Conservation (phyloP, 1,284 basidiomycete species). For the Irpex rosettiformis region DNA sequence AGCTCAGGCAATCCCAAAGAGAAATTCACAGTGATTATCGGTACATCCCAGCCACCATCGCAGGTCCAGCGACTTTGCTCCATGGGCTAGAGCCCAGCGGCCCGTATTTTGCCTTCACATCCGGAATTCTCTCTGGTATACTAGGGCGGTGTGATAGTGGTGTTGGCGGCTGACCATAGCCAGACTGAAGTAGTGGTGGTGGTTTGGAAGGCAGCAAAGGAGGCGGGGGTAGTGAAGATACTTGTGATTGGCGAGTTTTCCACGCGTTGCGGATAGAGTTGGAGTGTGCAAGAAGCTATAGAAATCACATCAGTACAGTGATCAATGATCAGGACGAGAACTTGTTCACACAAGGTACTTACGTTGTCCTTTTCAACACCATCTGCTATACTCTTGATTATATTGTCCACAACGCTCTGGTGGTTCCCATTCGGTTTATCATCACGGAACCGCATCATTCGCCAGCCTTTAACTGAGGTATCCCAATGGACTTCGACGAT, state of each 20-base stretch:
- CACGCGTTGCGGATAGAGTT: slow-evolving; percentile 61
- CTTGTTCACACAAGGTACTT: slow-evolving; percentile 24
- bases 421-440: slow-evolving; percentile 93
- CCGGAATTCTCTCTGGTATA: slow-evolving; percentile 10
- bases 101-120: slow-evolving; percentile 53
- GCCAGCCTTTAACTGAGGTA: slow-evolving; percentile 62
- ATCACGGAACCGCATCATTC: slow-evolving; percentile 87
- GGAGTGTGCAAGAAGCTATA: slow-evolving; percentile 60
- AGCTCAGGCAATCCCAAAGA: too few species aligned
- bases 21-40: too few species aligned
- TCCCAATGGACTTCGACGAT: slow-evolving; percentile 96
- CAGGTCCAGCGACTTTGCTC: slow-evolving; percentile 72
- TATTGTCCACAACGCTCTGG: slow-evolving; percentile 76
- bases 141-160: neutral
- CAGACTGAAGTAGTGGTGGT: slow-evolving; percentile 5
- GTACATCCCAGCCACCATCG: slow-evolving; percentile 31
- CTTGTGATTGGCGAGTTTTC: slow-evolving; percentile 56
- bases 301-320: slow-evolving; percentile 1
- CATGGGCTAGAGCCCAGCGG: slow-evolving; percentile 57
- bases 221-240: slow-evolving; percentile 17
- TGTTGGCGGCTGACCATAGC: slow-evolving; percentile 10
- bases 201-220: slow-evolving; percentile 9
- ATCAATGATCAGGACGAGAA: slow-evolving; percentile 4
- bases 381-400: slow-evolving; percentile 85
- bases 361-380: slow-evolving; percentile 87